Evolutionary conservation across 73 alveolate genomes (phyloP), one percentile per base, ranked within the genome.

Genomic region (Diophrys appendiculata): DNA sequence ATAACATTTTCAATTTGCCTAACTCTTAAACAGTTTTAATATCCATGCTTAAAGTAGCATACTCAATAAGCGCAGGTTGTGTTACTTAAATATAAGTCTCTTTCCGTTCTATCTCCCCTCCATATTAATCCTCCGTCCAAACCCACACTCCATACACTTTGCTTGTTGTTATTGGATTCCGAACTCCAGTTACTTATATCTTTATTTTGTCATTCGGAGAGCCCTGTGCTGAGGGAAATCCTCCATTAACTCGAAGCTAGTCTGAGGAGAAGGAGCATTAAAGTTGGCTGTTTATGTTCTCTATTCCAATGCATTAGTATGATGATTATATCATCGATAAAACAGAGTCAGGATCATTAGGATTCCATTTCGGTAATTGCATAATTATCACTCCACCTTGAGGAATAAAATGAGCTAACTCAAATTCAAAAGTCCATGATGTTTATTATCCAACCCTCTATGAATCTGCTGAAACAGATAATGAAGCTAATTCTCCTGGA

Each of bases 331-430:
- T 43, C 75, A 86, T 80, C 28, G 87, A 60, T 28, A 80, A 52
- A 3, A 54, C 68, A 0, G 89, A 72, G 13, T 53, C 18, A 14
- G 83, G 3, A 29, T 81, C 89, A 30, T 72, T 81, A 14, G 93
- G 89, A 54, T 86, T 86, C 93, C 93, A 86, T 73, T 72, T 79
- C 8, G 93, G 93, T 60, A 86, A 80, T 0, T 83, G 29, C 0
- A 86, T 68, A 56, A 43, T 65, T 0, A 86, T 72, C 18, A 26
- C 23, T 25, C 90, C 88, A 43, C 87, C 87, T 31, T 52, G 74
- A 3, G 87, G 87, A 13, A 86, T 64, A 13, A n/a, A 30, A 67
- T 86, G 83, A 25, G 74, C 53, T 2, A 77, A 43, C 52, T 53
- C 34, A 18, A 86, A 27, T 0, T 54, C 35, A 0, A 86, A 73